phyloP scores from a whole-genome alignment of 2,329 filamentous ascomycete species.

The Aspergillus pseudoterreus region DNA sequence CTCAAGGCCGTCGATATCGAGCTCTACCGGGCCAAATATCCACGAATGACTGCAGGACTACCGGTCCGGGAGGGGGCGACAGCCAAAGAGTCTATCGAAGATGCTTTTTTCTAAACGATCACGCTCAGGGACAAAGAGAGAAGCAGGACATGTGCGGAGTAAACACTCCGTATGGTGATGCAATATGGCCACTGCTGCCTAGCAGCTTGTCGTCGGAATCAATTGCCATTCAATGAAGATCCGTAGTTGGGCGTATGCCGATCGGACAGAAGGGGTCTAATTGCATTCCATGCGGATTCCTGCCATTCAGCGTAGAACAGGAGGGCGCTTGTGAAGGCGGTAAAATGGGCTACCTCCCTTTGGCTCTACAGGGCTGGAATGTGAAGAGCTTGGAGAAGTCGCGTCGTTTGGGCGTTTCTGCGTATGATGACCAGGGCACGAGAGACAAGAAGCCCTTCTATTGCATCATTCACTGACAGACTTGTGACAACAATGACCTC shows the following conservation, averaged over 20 bases:
- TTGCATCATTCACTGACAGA: too few species aligned
- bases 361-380: constrained; percentile 9
- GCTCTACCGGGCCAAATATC: too few species aligned
- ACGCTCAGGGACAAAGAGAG: not conserved
- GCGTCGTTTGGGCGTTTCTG: too few species aligned
- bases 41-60: too few species aligned
- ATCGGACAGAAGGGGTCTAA: constrained; percentile 13
- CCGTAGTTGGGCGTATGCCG: not conserved
- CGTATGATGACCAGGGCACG: too few species aligned
- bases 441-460: too few species aligned
- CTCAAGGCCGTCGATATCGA: not conserved
- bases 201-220: not conserved
- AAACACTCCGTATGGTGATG: not conserved
- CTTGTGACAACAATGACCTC: too few species aligned
- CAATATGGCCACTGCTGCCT: not conserved
- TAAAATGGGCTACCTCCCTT: not conserved
- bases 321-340: not conserved
- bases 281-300: constrained; percentile 20
- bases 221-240: not conserved
- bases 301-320: not conserved
- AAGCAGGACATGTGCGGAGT: not conserved
- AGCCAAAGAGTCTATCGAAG: too few species aligned
- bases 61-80: too few species aligned
- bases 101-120: too few species aligned
- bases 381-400: not conserved